phyloP scores from a whole-genome alignment of 495 filamentous ascomycete genomes.

The Podospora sp. region DNA sequence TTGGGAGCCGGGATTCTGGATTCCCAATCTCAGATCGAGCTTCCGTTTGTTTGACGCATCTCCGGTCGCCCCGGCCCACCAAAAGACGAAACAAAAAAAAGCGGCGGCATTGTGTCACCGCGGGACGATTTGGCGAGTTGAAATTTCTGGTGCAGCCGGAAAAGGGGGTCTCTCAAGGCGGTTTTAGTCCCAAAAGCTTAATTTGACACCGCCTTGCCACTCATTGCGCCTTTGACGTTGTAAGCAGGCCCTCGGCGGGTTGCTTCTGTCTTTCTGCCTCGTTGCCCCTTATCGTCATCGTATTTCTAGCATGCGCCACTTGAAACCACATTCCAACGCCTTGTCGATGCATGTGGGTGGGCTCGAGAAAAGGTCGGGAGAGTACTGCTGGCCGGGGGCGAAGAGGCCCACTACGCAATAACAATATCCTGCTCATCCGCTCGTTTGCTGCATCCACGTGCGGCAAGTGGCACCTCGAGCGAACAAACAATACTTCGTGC shows the following conservation, averaged over 20 bases:
- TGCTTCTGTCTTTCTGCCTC: not conserved
- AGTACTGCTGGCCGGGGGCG: not conserved
- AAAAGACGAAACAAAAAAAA: not conserved
- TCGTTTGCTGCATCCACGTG: not conserved
- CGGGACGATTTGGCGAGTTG: not conserved
- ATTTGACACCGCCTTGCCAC: not conserved
- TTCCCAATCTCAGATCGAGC: not conserved
- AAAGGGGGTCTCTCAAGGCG: not conserved
- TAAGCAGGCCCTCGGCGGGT: not conserved
- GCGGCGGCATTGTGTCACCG: not conserved
- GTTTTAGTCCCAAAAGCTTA: not conserved
- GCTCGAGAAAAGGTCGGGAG: not conserved
- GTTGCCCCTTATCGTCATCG: not conserved
- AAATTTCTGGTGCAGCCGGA: not conserved
- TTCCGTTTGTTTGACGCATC: not conserved
- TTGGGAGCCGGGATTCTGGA: not conserved
- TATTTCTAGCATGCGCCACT: not conserved
- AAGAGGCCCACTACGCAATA: not conserved
- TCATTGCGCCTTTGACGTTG: not conserved
- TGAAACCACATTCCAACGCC: not conserved
- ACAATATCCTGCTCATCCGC: not conserved
- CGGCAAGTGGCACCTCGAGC: not conserved
- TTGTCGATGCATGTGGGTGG: not conserved
- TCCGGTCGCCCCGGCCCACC: not conserved
- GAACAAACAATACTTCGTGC: not conserved